Evolutionary conservation across 2,329 filamentous ascomycete species (phyloP).

Genomic region (Aureobasidium melanogenum): DNA sequence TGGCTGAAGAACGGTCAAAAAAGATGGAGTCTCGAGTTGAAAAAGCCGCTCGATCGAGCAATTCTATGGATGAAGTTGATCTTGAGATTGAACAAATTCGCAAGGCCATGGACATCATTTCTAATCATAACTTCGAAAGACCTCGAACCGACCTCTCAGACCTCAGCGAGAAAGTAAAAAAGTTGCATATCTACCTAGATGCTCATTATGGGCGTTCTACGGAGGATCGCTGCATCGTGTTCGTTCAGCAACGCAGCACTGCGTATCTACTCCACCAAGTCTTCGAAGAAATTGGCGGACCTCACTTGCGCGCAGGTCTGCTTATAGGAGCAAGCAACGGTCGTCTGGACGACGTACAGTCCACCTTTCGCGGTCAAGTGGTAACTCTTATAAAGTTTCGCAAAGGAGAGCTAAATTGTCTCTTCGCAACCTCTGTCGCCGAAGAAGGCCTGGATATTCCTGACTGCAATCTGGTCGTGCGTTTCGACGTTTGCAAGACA

Average conservation of each 20-base stretch:
- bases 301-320: slow-evolving; percentile 50
- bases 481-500: slow-evolving; percentile 82
- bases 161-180: slow-evolving; percentile 65
- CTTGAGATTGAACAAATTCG: slow-evolving; percentile 48
- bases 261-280: slow-evolving; percentile 64
- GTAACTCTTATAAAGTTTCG: slow-evolving; percentile 58
- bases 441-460: slow-evolving; percentile 60
- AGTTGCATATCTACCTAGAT: slow-evolving; percentile 52
- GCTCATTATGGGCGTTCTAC: slow-evolving; percentile 52
- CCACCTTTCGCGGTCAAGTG: slow-evolving; percentile 67
- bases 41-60: slow-evolving; percentile 14
- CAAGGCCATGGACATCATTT: slow-evolving; percentile 40
- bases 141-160: slow-evolving; percentile 18
- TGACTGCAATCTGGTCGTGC: slow-evolving; percentile 56
- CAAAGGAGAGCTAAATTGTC: slow-evolving; percentile 49
- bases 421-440: slow-evolving; percentile 57
- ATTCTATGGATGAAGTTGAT: slow-evolving; percentile 27
- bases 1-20: slow-evolving; percentile 53
- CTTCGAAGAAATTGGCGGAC: slow-evolving; percentile 50
- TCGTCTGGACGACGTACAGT: slow-evolving; percentile 42
- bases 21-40: slow-evolving; percentile 53
- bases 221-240: slow-evolving; percentile 70
- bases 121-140: neutral
- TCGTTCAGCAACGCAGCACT: slow-evolving; percentile 71
- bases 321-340: slow-evolving; percentile 51